phyloP scores from a whole-genome alignment of 345 rosid species.

The Murraya paniculata region DNA sequence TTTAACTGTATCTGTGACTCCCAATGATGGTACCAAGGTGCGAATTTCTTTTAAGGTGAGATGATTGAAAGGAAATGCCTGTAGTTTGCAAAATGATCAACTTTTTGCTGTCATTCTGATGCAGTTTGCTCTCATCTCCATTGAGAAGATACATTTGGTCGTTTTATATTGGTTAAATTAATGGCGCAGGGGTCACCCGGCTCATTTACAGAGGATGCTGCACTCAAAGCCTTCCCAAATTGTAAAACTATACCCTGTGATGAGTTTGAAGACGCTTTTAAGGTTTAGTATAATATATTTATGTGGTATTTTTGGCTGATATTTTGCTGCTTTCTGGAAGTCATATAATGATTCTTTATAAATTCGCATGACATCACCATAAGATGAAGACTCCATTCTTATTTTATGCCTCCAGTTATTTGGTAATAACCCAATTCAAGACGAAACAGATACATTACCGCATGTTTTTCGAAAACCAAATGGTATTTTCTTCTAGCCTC shows the following conservation, averaged over 20 bases:
- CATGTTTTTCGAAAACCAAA: not conserved
- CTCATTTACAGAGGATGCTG: slow-evolving; percentile 58
- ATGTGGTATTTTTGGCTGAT: not conserved
- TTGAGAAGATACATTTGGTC: not conserved
- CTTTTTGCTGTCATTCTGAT: not conserved
- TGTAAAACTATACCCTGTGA: slow-evolving; percentile 56
- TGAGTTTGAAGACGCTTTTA: slow-evolving; percentile 59
- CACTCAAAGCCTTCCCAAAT: slow-evolving; percentile 57
- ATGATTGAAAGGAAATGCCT: not conserved
- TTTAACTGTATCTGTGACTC: slow-evolving; percentile 32
- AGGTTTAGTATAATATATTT: slow-evolving; percentile 29
- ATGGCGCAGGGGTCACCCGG: slow-evolving; percentile 47
- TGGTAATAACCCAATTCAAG: not conserved
- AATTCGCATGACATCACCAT: not conserved
- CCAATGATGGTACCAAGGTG: slow-evolving; percentile 30
- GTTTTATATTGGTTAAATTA: not conserved
- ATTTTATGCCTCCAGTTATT: not conserved
- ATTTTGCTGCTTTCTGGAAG: not conserved
- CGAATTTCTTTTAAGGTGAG: slow-evolving; percentile 55
- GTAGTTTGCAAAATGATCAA: not conserved
- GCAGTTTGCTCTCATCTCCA: not conserved
- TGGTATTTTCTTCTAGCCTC: not conserved
- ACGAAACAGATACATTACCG: not conserved
- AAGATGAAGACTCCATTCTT: not conserved
- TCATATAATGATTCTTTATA: not conserved